Evolutionary conservation across 768 basidiomycete genomes (phyloP), one percentile per base, ranked within the genome.

Genomic region (Fibroporia radiculosa): DNA sequence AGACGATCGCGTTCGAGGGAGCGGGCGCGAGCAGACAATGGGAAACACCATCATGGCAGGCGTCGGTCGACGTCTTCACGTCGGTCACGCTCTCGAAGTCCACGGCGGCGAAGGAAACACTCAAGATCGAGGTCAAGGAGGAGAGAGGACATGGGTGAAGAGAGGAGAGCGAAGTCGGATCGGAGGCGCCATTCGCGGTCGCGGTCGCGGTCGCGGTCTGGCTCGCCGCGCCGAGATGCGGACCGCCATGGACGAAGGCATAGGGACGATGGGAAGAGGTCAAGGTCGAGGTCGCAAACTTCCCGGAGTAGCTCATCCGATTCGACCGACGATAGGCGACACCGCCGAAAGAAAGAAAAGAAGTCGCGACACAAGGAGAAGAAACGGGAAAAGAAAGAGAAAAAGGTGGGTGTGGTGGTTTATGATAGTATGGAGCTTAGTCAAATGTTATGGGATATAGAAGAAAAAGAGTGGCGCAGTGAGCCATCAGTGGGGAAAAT

Each of bases 401-500:
- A 82, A 40, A 83, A 80, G 65, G 80, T 75, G 39, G 23, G 64
- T 56, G 10, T 14, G 25, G 18, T 34, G 10, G 20, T 40, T 42
- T 41, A 19, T 42, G 16, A 27, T 40, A 19, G 6, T 18, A 5
- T 32, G 4, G 42, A 13, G 24, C 6, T 14, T 19, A 42, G 25
- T 36, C 45, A 48, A 44, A 50, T 24, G 10, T 20, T 39, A 11
- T 32, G 43, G 39, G 29, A 51, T 75, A 69, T 67, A 77, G 68
- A 69, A 82, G 66, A 81, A 81, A 62, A 77, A 78, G 52, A 72
- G 70, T 8, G 68, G 67, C 16, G 73, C 67, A 25, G 65, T 67
- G 22, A 74, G 75, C 8, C 69, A 78, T 14, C 82, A 90, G 52
- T 96, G 91, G 91, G 93, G 93, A 13, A 91, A 88, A 63, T 84